These are phyloP conservation scores for Senecio squalidus DNA, from an alignment of 140 eudicot species.

Conservation along the genomic window DNA sequence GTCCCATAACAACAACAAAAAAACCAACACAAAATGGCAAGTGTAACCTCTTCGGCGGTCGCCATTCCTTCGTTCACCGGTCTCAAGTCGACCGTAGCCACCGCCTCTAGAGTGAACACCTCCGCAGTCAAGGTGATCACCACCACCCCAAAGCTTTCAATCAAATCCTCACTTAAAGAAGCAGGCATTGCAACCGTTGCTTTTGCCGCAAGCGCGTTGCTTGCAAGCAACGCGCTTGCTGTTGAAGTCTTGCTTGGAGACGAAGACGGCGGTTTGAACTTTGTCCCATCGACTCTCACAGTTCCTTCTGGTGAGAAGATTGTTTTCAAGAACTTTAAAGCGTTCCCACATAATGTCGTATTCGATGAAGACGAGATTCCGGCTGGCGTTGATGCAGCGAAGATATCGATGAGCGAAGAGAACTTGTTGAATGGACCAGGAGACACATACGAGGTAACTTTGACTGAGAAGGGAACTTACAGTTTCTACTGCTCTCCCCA, in stretches of 20 bases:
- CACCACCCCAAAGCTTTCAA: slow-evolving; percentile 24
- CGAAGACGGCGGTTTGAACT: slow-evolving; percentile 45
- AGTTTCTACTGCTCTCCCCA: slow-evolving; percentile 67
- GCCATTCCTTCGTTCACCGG: slow-evolving; percentile 69
- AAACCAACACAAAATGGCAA: slow-evolving; percentile 39
- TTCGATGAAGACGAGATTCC: slow-evolving; percentile 85
- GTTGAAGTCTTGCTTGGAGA: slow-evolving; percentile 33
- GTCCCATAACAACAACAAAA: slow-evolving; percentile 10
- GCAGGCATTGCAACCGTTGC: slow-evolving; percentile 45
- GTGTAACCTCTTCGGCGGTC: slow-evolving; percentile 24
- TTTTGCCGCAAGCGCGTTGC: slow-evolving; percentile 57
- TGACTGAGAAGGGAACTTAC: slow-evolving; percentile 28
- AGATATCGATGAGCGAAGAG: slow-evolving; percentile 53
- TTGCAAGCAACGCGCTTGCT: slow-evolving; percentile 35
- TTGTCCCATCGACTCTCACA: slow-evolving; percentile 15
- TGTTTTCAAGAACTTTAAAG: slow-evolving; percentile 66
- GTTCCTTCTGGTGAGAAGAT: slow-evolving; percentile 33
- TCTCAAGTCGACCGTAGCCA: slow-evolving; percentile 29
- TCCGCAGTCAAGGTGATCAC: slow-evolving; percentile 6
- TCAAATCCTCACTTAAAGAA: slow-evolving; percentile 66
- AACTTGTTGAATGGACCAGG: slow-evolving; percentile 23
- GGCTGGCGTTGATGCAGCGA: slow-evolving; percentile 53
- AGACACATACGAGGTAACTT: slow-evolving; percentile 37
- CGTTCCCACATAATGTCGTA: slow-evolving; percentile 84
- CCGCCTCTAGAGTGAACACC: slow-evolving; percentile 21